A percentile compares a stretch with the other conserved stretches of the same genome.
These are phyloP conservation scores for Globisporangium paddicum DNA, from an alignment of 352 stramenopile genomes.

Conservation along the genomic window DNA sequence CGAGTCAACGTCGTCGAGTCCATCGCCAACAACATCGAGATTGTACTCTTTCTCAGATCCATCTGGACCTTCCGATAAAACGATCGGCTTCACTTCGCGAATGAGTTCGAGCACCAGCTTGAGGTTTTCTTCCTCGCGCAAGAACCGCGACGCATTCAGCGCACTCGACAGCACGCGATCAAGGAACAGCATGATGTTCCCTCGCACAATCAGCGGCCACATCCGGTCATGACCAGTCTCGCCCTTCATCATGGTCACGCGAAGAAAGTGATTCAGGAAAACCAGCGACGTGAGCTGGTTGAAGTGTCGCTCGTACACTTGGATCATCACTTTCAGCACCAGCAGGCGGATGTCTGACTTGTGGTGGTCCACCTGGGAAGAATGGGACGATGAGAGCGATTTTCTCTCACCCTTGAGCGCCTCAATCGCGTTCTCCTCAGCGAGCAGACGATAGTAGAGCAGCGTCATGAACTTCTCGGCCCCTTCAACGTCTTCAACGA, in stretches of 20 bases:
- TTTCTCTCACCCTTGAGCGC: constrained; percentile 6
- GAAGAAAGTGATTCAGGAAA: constrained; percentile 82
- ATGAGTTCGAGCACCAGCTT: constrained; percentile 75
- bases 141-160: constrained; percentile 73
- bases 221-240: constrained; percentile 34
- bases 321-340: constrained; percentile 86
- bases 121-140: constrained; percentile 68
- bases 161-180: constrained; percentile 78
- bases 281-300: constrained; percentile 67
- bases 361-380: constrained; percentile 28
- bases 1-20: constrained; percentile 39
- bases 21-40: constrained; percentile 44
- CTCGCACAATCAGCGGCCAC: constrained; percentile 74
- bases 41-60: constrained; percentile 72
- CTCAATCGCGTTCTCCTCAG: constrained; percentile 43
- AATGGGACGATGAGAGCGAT: constrained; percentile 26
- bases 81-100: constrained; percentile 71
- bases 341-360: constrained; percentile 73
- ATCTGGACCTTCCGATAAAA: constrained; percentile 55
- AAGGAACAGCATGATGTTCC: constrained; percentile 81
- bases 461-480: constrained; percentile 81
- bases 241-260: constrained; percentile 69
- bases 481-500: constrained; percentile 76
- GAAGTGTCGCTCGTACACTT: constrained; percentile 80
- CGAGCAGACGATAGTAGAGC: constrained; percentile 81